Percentiles rank a stretch among this genome's conserved stretches.
Conservation (phyloP, 768 basidiomycete genomes). For the Crucibulum laeve region DNA sequence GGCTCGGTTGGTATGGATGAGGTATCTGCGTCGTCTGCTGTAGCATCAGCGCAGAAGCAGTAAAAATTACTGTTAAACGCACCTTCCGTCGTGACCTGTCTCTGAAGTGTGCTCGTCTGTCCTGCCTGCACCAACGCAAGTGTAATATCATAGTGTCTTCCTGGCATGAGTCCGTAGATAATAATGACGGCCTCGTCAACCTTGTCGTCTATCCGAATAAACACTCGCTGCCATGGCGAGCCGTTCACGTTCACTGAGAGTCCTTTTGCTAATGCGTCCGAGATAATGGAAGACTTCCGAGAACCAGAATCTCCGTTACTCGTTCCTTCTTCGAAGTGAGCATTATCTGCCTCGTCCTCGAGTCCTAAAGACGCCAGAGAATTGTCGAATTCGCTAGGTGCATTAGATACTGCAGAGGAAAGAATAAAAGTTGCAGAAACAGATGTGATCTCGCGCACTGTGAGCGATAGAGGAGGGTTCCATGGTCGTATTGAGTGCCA, state of each 20-base stretch:
- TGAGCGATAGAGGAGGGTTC: conserved; percentile 64
- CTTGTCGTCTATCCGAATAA: conserved; percentile 75
- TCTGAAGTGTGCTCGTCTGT: conserved; percentile 35
- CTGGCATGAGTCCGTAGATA: conserved; percentile 84
- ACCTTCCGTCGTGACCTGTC: conserved; percentile 69
- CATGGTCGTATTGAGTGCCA: conserved; percentile 81
- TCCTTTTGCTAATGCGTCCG: conserved; percentile 68
- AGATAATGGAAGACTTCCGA: conserved; percentile 36
- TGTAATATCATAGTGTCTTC: conserved; percentile 88
- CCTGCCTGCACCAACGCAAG: conserved; percentile 67
- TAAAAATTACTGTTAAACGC: conserved; percentile 13
- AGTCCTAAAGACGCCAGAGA: conserved; percentile 37
- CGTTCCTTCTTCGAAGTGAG: conserved; percentile 11
- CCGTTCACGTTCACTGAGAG: conserved; percentile 80
- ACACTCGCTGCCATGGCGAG: conserved; percentile 72
- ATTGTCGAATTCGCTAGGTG: conserved; percentile 32
- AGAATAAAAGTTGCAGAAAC: conserved; percentile 82
- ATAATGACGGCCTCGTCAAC: conserved; percentile 88
- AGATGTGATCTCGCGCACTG: conserved; percentile 78
- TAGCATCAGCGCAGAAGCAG: background rate
- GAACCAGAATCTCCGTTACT: conserved; percentile 1
- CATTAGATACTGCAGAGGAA: conserved; percentile 43
- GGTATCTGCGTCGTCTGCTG: conserved; percentile 11
- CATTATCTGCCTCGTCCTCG: conserved; percentile 30
- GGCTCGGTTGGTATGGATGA: conserved; percentile 28